These are phyloP conservation scores for Lathyrus aphaca DNA, from an alignment of 306 rosid genomes.

Conservation along the genomic window DNA sequence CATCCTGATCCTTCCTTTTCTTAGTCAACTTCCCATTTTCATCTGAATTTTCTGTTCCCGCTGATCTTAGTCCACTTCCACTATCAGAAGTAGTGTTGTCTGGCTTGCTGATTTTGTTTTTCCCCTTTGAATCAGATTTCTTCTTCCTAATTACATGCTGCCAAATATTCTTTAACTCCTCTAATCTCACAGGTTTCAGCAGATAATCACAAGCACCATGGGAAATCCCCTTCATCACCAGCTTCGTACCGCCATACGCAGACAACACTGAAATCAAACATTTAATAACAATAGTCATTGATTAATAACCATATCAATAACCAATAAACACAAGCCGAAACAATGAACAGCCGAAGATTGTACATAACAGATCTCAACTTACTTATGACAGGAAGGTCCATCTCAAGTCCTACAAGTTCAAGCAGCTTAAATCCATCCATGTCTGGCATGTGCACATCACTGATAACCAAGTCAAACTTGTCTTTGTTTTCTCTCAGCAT, in stretches of 20 bases:
- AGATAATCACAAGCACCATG: conserved; percentile 99
- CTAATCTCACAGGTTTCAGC: conserved; percentile 89
- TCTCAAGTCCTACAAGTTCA: conserved; percentile 95
- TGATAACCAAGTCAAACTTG: conserved; percentile 89
- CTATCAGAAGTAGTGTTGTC: conserved; percentile 47
- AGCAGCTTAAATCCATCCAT: conserved; percentile 99
- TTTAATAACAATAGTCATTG: conserved; percentile 26
- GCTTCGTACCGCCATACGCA: conserved; percentile 74
- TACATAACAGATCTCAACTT: conserved; percentile 34
- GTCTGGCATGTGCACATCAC: conserved; percentile 99
- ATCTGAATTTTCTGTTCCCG: conserved; percentile 56
- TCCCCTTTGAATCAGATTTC: conserved; percentile 78
- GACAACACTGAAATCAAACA: conserved; percentile 76
- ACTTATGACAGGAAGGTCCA: conserved; percentile 99
- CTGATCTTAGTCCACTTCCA: conserved; percentile 49
- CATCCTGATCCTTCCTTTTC: conserved; percentile 82
- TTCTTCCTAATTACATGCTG: conserved; percentile 91
- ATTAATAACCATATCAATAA: conserved; percentile 14
- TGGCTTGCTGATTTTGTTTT: conserved; percentile 48
- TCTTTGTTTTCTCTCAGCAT: conserved; percentile 84
- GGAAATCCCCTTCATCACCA: conserved; percentile 96
- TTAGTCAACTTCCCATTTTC: conserved; percentile 65
- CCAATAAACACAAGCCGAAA: neutral
- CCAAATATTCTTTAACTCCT: conserved; percentile 97
- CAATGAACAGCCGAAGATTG: conserved; percentile 2